A percentile compares a stretch with the other conserved stretches of the same genome.
phyloP scores from a whole-genome alignment of 2,329 filamentous ascomycete species.

The Cadophora malorum region DNA sequence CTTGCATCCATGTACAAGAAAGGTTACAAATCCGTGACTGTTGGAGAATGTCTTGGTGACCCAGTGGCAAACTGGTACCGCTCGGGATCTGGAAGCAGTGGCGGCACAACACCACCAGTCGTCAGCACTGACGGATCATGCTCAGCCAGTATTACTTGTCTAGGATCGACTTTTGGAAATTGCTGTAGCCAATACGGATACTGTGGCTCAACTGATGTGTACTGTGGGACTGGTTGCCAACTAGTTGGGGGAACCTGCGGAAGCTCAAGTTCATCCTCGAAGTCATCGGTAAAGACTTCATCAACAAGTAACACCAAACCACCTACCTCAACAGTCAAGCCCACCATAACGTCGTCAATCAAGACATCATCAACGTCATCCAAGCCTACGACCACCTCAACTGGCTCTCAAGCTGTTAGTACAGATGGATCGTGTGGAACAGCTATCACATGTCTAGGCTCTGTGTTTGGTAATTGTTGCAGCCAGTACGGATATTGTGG shows the following conservation, averaged over 20 bases:
- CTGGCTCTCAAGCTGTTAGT: constrained; percentile 16
- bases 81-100: no score
- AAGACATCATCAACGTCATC: constrained; percentile 17
- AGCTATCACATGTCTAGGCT: constrained; percentile 38
- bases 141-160: constrained; percentile 38
- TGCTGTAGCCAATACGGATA: constrained; percentile 45
- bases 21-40: no score
- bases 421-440: constrained; percentile 35
- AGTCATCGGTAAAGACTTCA: background rate
- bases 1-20: no score
- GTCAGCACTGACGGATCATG: constrained; percentile 34
- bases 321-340: background rate
- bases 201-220: constrained; percentile 41
- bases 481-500: constrained; percentile 45
- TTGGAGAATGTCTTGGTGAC: no score
- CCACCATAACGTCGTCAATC: constrained; percentile 7
- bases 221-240: constrained; percentile 45
- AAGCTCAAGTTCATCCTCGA: background rate
- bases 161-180: constrained; percentile 36
- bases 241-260: constrained; percentile 27
- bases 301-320: constrained; percentile 11
- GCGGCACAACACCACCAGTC: no score
- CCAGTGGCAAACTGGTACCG: no score
- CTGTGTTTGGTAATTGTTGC: constrained; percentile 43
- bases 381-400: constrained; percentile 16